Percentiles rank a stretch among this genome's conserved stretches.
phyloP scores from a whole-genome alignment of 1,284 basidiomycete genomes.

The Cryptococcus jaspeensis region DNA sequence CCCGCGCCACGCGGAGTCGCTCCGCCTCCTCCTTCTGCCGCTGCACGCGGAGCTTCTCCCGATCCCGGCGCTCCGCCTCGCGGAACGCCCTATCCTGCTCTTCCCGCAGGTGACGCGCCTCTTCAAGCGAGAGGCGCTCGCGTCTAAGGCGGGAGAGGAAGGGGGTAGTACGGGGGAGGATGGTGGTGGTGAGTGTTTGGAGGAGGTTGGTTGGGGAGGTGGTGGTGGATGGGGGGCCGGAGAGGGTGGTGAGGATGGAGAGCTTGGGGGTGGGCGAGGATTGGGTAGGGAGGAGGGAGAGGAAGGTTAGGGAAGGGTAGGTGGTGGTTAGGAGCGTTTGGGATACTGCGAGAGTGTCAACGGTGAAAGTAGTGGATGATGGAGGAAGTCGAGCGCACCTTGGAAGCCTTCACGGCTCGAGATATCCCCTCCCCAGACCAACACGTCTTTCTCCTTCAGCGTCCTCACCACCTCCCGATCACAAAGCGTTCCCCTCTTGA shows the following conservation, averaged over 20 bases:
- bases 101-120: constrained; percentile 67
- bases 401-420: constrained; percentile 77
- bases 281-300: constrained; percentile 71
- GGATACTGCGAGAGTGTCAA: constrained; percentile 57
- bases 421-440: constrained; percentile 84
- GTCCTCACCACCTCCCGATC: constrained; percentile 66
- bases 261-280: constrained; percentile 58
- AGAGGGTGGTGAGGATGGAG: constrained; percentile 76
- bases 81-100: constrained; percentile 80
- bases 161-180: constrained; percentile 74
- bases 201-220: constrained; percentile 66
- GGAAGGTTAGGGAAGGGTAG: constrained; percentile 87
- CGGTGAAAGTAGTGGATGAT: not conserved
- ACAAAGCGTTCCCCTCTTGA: constrained; percentile 80
- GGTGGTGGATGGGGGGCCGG: constrained; percentile 63
- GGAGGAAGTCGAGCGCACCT: constrained; percentile 55
- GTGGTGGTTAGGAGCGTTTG: constrained; percentile 85
- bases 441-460: constrained; percentile 66
- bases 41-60: constrained; percentile 52
- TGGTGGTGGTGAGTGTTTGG: constrained; percentile 64
- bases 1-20: constrained; percentile 17
- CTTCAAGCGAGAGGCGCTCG: constrained; percentile 57
- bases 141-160: constrained; percentile 65
- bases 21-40: constrained; percentile 28
- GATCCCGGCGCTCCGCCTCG: constrained; percentile 66